These are phyloP conservation scores for Ascodesmis nigricans DNA, from an alignment of 495 filamentous ascomycete genomes.

Conservation along the genomic window DNA sequence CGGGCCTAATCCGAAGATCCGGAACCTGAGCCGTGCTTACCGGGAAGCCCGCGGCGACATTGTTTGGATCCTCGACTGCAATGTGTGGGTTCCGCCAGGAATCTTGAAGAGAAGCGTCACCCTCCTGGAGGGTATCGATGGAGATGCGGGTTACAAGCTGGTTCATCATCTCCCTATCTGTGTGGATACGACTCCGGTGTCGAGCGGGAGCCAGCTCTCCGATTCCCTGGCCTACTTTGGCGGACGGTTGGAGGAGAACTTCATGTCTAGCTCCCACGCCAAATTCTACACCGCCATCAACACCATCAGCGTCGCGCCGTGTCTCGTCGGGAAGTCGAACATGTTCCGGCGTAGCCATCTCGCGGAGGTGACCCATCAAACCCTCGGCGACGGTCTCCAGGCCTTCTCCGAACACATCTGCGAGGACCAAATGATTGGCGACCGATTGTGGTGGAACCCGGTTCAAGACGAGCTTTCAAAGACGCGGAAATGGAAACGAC, in stretches of 20 bases:
- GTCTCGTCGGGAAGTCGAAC: slow-evolving; percentile 90
- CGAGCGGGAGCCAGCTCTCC: neutral
- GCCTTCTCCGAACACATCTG: slow-evolving; percentile 92
- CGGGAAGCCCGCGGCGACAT: slow-evolving; percentile 83
- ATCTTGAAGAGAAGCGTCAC: slow-evolving; percentile 74
- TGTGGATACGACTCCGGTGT: slow-evolving; percentile 31
- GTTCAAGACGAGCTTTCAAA: slow-evolving; percentile 28
- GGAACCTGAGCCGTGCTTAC: slow-evolving; percentile 88
- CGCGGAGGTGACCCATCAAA: slow-evolving; percentile 43
- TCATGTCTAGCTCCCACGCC: slow-evolving; percentile 80
- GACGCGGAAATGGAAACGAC: slow-evolving; percentile 42
- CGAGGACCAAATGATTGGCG: slow-evolving; percentile 90
- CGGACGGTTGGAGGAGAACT: slow-evolving; percentile 80
- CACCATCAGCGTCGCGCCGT: slow-evolving; percentile 71
- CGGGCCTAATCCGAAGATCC: slow-evolving; percentile 93
- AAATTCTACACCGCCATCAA: slow-evolving; percentile 99
- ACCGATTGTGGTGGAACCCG: slow-evolving; percentile 55
- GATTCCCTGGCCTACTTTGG: slow-evolving; percentile 29
- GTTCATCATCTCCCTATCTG: slow-evolving; percentile 85
- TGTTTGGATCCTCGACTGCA: slow-evolving; percentile 90
- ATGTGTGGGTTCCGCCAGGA: slow-evolving; percentile 70
- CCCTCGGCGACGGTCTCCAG: slow-evolving; percentile 44
- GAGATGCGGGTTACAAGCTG: slow-evolving; percentile 55
- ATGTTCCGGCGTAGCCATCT: slow-evolving; percentile 94
- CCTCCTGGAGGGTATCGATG: slow-evolving; percentile 45